Percentiles rank a stretch among this genome's conserved stretches.
Conservation (phyloP, 257 asterid genomes). For the Scutellaria galericulata region DNA sequence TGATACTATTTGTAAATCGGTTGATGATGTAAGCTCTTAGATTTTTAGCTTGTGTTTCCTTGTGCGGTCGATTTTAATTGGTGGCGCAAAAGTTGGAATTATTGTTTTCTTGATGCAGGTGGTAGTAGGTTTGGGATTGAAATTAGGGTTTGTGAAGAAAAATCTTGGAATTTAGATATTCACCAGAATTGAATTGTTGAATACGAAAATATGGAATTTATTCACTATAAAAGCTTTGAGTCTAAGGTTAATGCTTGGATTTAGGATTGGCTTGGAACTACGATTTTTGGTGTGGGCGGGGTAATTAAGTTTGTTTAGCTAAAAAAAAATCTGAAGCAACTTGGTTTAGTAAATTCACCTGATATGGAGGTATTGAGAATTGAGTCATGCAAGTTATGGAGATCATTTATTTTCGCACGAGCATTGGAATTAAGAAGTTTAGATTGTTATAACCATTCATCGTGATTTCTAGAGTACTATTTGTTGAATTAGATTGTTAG, state of each 20-base stretch:
- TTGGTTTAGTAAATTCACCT: neutral
- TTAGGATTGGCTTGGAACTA: neutral
- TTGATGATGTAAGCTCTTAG: neutral
- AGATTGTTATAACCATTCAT: neutral
- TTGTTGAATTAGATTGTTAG: neutral
- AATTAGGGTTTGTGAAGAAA: conserved; percentile 19
- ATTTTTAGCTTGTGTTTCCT: conserved; percentile 5
- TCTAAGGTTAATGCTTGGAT: neutral
- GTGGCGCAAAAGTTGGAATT: neutral
- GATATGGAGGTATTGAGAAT: neutral
- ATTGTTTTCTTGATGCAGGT: conserved; percentile 1
- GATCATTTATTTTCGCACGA: conserved; percentile 1
- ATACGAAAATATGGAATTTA: conserved; percentile 8
- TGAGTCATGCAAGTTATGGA: neutral
- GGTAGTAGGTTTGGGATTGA: conserved; percentile 12
- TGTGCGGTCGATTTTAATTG: conserved; percentile 5
- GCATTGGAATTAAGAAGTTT: neutral
- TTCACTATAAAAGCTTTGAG: neutral
- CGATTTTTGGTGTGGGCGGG: conserved; percentile 1
- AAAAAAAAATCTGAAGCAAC: neutral
- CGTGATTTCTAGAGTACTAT: neutral
- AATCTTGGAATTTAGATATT: neutral
- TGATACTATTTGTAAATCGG: neutral
- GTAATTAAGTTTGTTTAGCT: neutral
- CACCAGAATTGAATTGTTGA: neutral